Base-by-base conservation (phyloP, 176 grass and related monocot species). In the Rhynchospora pubera region DNA sequence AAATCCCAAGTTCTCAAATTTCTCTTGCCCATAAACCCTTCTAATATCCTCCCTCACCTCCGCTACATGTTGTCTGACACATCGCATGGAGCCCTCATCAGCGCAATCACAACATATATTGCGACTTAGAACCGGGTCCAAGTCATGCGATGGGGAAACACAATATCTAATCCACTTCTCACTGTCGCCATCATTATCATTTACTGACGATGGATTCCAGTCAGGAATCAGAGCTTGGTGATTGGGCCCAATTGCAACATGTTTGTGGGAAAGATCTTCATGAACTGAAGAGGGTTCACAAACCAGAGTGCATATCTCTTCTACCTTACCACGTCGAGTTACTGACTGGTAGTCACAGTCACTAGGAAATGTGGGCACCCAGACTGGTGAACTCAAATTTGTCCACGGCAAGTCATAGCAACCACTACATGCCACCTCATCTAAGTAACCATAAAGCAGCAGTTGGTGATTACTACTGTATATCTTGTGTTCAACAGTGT, bases 221-320 rank as follows among this genome's bases (percentile, higher is more conserved):
- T 91, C 89, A 84, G 91, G 89, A 90, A 97, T 70, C 62, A 87
- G 83, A 82, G 86, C 89, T 82, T 97, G 91, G 83, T 97, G 91
- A 71, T 91, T 87, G 67, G 86, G 64, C 65, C 91, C 94, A 82
- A 93, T 87, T 8, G 86, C 84, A 34, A 93, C 86, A 82, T 23
- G 57, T 86, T 91, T 97, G 86, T 82, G 82, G 66, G 57, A 48
- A 10, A 73, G 57, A 30, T 85, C 32, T 52, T 91, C 86, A 84
- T 88, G 81, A 81, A 73, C 53, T 83, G 82, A 84, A 0, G 83
- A 93, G 19, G 47, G 46, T 9, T 85, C 81, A 30, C 45, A 62
- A 55, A 82, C 79, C 52, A 86, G 88, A 1, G 83, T 90, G 47
- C 21, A 50, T 5, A 84, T 75, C 24, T 85, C 86, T 83, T 89